Conservation (phyloP, 257 asterid species). For the Ballota nigra region DNA sequence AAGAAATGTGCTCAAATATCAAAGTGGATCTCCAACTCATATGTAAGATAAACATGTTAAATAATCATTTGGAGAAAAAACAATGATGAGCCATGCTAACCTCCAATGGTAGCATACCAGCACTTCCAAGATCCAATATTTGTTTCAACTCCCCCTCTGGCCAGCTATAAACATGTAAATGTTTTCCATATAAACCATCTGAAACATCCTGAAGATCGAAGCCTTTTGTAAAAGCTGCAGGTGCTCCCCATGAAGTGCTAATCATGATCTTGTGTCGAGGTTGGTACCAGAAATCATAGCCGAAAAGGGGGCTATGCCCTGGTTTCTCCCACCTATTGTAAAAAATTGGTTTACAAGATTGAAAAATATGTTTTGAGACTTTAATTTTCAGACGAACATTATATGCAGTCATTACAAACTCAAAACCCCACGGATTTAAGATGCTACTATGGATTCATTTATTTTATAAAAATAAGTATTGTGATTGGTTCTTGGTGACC, state of each 20-base stretch:
- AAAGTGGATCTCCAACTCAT: no score
- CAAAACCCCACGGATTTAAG: no score
- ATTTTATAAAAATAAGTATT: no score
- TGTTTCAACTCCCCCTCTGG: slow-evolving; percentile 27
- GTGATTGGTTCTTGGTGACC: no score
- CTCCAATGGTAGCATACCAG: slow-evolving; percentile 92
- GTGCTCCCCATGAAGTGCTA: slow-evolving; percentile 96
- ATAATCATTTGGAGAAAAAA: no score
- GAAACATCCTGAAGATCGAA: slow-evolving; percentile 83
- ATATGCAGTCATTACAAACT: no score
- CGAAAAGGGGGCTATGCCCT: slow-evolving; percentile 81
- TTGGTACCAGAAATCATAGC: slow-evolving; percentile 98
- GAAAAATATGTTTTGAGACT: no score
- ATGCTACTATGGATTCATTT: no score
- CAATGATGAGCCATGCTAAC: slow-evolving; percentile 22
- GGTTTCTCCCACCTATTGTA: slow-evolving; percentile 90
- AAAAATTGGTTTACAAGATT: no score
- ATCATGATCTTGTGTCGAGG: slow-evolving; percentile 97
- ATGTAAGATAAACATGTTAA: no score
- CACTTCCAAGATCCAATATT: slow-evolving; percentile 86
- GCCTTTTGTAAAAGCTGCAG: slow-evolving; percentile 87
- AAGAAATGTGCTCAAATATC: no score
- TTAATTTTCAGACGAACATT: no score
- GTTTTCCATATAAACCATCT: slow-evolving; percentile 82
- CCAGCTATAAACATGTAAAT: slow-evolving; percentile 92